Evolutionary conservation across 768 basidiomycete genomes (phyloP).

Genomic region (Rhizopogon salebrosus): DNA sequence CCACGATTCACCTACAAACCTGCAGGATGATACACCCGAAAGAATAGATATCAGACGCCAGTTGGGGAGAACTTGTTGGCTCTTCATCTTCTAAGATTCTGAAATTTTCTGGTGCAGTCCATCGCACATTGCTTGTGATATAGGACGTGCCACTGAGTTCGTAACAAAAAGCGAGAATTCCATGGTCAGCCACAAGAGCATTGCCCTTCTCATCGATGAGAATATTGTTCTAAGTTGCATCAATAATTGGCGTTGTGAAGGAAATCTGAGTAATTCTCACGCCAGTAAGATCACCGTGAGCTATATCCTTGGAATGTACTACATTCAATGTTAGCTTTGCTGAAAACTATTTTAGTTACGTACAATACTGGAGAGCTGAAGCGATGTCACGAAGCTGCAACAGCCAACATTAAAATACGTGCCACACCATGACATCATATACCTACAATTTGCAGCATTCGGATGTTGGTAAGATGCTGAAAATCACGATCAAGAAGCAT

Average conservation of each 20-base stretch:
- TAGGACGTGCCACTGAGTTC: slow-evolving; percentile 25
- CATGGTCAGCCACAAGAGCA: slow-evolving; percentile 38
- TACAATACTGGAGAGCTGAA: background rate
- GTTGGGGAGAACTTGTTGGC: background rate
- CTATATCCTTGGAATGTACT: background rate
- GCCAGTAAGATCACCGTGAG: slow-evolving; percentile 5
- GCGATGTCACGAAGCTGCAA: background rate
- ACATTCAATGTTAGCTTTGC: background rate
- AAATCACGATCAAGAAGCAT: slow-evolving; percentile 6
- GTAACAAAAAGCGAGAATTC: slow-evolving; percentile 32
- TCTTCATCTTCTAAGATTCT: background rate
- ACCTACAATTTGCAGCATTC: slow-evolving; percentile 13
- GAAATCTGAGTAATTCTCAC: background rate
- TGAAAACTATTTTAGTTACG: background rate
- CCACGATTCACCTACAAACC: slow-evolving; percentile 23
- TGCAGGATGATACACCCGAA: slow-evolving; percentile 32
- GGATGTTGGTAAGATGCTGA: background rate
- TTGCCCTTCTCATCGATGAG: slow-evolving; percentile 34
- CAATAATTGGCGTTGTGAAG: background rate
- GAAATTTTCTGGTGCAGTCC: slow-evolving; percentile 31
- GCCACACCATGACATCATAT: background rate
- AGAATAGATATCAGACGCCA: slow-evolving; percentile 22
- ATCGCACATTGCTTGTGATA: slow-evolving; percentile 25
- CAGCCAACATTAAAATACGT: no score
- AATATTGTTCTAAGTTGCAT: background rate